phyloP scores from a whole-genome alignment of 345 rosid genomes.

The Heritiera littoralis region DNA sequence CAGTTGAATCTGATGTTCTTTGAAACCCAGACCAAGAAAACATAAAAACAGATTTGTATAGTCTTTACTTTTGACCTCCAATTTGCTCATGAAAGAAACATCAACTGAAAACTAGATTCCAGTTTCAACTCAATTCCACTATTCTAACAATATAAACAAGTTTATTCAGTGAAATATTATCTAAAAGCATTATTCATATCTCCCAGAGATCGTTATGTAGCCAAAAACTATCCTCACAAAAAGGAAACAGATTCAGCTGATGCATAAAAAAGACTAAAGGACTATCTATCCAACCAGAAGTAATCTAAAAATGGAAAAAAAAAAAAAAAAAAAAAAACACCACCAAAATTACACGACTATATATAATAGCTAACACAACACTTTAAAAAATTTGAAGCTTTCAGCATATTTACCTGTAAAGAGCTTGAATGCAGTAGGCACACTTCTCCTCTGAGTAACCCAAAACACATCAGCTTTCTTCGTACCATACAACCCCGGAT shows the following conservation, averaged over 20 bases:
- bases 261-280: conserved; percentile 4
- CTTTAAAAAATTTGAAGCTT: not conserved
- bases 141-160: conserved; percentile 4
- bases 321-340: not conserved
- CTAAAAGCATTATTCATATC: not conserved
- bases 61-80: not conserved
- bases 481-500: conserved; percentile 89
- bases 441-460: conserved; percentile 95
- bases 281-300: not conserved
- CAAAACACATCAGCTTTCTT: conserved; percentile 95
- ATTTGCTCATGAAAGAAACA: not conserved
- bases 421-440: conserved; percentile 94
- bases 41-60: not conserved
- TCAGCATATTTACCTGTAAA: conserved; percentile 64
- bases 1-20: not conserved
- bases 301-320: not conserved
- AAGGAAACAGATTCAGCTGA: not conserved
- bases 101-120: not conserved
- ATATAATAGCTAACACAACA: not conserved
- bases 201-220: not conserved
- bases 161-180: not conserved
- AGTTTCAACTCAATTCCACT: not conserved
- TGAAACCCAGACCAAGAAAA: not conserved
- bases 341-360: not conserved
- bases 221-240: not conserved